Evolutionary conservation across 1,139 yeast species (phyloP).

Genomic region (Saccharomyces hybrid): DNA sequence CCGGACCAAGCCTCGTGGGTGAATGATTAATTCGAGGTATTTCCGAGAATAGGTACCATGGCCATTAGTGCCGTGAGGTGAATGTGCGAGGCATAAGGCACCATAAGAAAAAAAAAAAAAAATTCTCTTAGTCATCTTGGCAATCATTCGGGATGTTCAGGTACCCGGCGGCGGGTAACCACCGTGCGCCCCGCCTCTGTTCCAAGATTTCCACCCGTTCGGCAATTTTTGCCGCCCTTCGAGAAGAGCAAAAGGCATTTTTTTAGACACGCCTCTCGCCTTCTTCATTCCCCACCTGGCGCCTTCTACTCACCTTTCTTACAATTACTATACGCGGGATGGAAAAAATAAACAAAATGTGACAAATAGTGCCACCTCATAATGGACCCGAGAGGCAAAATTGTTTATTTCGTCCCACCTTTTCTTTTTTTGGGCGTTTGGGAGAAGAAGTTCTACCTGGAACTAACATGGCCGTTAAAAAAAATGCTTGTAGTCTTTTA

Average conservation of each 20-base stretch:
- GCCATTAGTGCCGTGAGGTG: no score
- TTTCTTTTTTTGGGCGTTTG: neutral
- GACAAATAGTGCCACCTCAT: neutral
- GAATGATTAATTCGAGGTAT: no score
- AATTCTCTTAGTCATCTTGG: no score
- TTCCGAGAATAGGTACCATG: no score
- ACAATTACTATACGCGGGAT: neutral
- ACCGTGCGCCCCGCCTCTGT: no score
- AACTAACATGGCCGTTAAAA: neutral
- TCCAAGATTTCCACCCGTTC: neutral
- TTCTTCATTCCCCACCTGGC: neutral
- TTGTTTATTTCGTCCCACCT: neutral
- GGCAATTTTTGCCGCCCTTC: neutral
- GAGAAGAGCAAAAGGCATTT: neutral
- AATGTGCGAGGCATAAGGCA: no score
- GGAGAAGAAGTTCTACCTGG: neutral
- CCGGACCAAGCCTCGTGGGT: no score
- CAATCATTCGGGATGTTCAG: no score
- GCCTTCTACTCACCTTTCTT: neutral
- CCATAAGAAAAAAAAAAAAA: no score
- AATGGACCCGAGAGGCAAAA: neutral
- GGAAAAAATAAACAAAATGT: neutral
- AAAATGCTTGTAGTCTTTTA: neutral
- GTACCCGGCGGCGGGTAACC: no score
- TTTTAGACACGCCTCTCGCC: neutral